A percentile compares a stretch with the other conserved stretches of the same genome.
These are phyloP conservation scores for Cytospora piceae DNA, from an alignment of 2,329 filamentous ascomycete species.

Conservation along the genomic window DNA sequence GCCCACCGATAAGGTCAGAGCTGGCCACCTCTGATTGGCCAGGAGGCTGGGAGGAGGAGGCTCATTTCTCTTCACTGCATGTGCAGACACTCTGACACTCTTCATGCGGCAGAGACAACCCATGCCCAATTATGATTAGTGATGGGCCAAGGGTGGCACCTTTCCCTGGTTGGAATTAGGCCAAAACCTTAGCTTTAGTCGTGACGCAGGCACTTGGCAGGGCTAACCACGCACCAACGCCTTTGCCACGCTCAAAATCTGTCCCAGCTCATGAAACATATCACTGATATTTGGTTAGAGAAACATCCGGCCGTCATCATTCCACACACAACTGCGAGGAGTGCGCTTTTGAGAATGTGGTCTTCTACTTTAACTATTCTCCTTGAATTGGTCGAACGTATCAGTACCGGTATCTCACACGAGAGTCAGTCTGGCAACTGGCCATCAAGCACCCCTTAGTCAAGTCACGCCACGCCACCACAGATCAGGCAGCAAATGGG, in stretches of 20 bases:
- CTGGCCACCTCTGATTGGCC: not conserved
- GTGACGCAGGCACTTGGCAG: not conserved
- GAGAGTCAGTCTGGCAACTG: not conserved
- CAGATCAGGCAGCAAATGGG: constrained; percentile 3
- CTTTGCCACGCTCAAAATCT: not conserved
- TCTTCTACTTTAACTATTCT: no score
- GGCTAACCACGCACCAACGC: not conserved
- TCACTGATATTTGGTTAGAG: not conserved
- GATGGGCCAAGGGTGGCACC: not conserved
- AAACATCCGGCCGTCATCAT: not conserved
- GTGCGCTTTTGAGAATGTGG: no score
- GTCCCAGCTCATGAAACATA: not conserved
- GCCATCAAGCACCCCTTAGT: not conserved
- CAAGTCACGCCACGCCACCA: not conserved
- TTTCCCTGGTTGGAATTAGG: not conserved
- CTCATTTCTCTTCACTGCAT: not conserved
- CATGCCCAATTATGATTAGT: not conserved
- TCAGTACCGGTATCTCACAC: not conserved
- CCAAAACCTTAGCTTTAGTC: not conserved
- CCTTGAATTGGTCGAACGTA: not conserved
- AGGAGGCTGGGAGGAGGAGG: not conserved
- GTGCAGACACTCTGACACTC: not conserved
- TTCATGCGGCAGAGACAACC: not conserved
- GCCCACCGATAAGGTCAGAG: not conserved
- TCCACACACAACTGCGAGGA: not conserved